Evolutionary conservation across 257 asterid species (phyloP).

Genomic region (Solanum boliviense): DNA sequence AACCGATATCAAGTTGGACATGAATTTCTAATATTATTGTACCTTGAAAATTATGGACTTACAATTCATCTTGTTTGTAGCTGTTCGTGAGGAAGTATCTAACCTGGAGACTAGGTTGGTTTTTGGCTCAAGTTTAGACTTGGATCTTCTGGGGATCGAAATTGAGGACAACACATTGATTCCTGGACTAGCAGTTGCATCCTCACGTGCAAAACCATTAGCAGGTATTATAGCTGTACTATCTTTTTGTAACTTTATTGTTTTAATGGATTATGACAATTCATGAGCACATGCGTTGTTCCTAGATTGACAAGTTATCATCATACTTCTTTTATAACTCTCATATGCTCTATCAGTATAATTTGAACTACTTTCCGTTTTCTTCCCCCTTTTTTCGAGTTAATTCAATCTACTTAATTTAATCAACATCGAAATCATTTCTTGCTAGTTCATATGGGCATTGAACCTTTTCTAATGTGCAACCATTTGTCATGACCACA

Average conservation of each 20-base stretch:
- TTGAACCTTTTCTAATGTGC: not conserved
- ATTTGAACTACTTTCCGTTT: not conserved
- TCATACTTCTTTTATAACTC: not conserved
- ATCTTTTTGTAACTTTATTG: not conserved
- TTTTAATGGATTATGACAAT: not conserved
- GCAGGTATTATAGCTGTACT: constrained; percentile 42
- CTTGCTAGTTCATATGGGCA: not conserved
- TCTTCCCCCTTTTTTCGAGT: not conserved
- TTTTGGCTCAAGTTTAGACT: constrained; percentile 75
- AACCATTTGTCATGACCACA: not conserved
- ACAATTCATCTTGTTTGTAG: constrained; percentile 25
- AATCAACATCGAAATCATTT: not conserved
- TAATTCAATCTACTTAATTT: not conserved
- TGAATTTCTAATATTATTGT: not conserved
- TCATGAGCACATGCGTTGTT: not conserved
- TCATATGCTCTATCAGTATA: not conserved
- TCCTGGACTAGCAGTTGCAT: constrained; percentile 87
- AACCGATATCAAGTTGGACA: not conserved
- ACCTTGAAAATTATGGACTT: not conserved
- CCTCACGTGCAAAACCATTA: constrained; percentile 77
- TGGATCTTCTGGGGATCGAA: constrained; percentile 91
- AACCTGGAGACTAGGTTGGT: constrained; percentile 43
- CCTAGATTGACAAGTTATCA: not conserved
- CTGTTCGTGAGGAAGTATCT: constrained; percentile 65
- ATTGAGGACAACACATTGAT: constrained; percentile 55